Evolutionary conservation across 495 filamentous ascomycete genomes (phyloP).

Genomic region (Entonaema liquescens): DNA sequence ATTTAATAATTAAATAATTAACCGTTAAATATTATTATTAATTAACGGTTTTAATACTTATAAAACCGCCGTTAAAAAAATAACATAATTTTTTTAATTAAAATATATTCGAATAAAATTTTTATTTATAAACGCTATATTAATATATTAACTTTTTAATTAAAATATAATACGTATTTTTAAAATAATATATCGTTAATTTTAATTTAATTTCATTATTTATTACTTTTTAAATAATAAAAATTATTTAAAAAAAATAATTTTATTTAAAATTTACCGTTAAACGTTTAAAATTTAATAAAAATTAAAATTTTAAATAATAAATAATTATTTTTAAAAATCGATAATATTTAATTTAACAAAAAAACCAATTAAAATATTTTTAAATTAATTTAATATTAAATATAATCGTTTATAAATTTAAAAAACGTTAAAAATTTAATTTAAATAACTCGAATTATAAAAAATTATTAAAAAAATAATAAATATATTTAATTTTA

Average conservation of each 20-base stretch:
- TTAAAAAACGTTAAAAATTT: neutral
- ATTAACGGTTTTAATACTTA: neutral
- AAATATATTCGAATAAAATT: neutral
- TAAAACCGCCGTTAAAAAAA: neutral
- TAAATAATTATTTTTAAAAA: neutral
- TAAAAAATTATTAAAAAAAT: neutral
- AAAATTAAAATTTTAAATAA: neutral
- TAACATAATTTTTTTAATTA: neutral
- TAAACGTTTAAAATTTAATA: neutral
- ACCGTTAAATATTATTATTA: neutral
- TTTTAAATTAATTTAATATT: neutral
- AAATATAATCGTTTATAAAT: neutral
- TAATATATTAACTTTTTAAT: neutral
- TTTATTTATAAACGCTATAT: neutral
- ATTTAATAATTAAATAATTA: neutral
- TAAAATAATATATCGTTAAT: neutral
- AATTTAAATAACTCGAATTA: neutral
- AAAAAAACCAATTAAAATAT: neutral
- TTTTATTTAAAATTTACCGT: neutral
- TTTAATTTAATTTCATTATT: neutral
- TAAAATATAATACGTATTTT: neutral
- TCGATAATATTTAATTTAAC: neutral
- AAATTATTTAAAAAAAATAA: neutral
- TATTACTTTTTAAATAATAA: neutral
- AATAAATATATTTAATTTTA: neutral